Base-by-base conservation (phyloP, 2,329 filamentous ascomycete genomes). In the Microsporum ferrugineum region DNA sequence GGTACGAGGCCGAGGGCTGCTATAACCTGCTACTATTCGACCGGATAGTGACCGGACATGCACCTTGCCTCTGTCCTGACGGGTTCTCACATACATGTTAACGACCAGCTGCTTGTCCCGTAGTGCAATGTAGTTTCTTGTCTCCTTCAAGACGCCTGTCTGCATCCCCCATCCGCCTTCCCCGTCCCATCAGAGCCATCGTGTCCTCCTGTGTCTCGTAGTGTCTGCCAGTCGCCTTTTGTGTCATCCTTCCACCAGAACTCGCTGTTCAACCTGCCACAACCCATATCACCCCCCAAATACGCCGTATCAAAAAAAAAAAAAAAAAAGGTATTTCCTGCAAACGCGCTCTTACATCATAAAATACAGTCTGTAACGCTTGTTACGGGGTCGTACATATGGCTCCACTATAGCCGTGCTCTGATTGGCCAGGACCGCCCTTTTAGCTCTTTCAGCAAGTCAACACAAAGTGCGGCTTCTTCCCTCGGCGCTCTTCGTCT, bases 401-500 rank as follows among this genome's bases (percentile, higher is more conserved):
- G 43, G n/a, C 17, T 17, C 43, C 43, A 47, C 23, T 27, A 0
- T 2, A 5, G 6, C 23, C 17, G 6, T 27, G 5, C 17, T 29
- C 23, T 47, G 17, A 47, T 47, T 47, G 43, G 51, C 31, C 29
- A 14, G 23, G 8, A 14, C 23, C 43, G 23, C n/a, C 43, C 17
- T 23, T 36, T 36, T 36, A 10, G 34, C 34, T 10, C 34, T 36
- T 36, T 36, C 34, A 36, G 34, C 34, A 36, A 23, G 17, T 23
- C n/a, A 43, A n/a, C 49, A 10, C 10, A 39, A 17, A 34, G 23
- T 31, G 51, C 36, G 51, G 51, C 51, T 56, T 34, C 29, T 23
- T 39, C 51, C 51, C 51, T 39, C 36, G 31, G 49, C 12, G 17
- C 49, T 14, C 33, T 34, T 60, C 60, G 41, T 39, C 60, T 60